Evolutionary conservation across 345 rosid genomes (phyloP).

Genomic region (Syzygium grande): DNA sequence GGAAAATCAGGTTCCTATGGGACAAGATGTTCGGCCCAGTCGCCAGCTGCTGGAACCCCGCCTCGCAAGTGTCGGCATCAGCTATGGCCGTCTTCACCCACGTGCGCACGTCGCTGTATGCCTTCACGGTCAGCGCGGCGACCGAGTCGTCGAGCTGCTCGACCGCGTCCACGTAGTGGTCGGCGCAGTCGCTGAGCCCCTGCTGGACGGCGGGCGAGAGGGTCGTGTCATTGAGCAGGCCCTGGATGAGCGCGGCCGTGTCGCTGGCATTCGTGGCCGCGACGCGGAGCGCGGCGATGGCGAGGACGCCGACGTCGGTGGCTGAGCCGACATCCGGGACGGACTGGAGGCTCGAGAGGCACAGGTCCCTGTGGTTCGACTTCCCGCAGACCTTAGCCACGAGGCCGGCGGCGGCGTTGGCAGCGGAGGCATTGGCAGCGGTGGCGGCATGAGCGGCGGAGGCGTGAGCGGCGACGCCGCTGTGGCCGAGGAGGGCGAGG

Average conservation of each 20-base stretch:
- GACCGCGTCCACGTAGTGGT: slow-evolving; percentile 40
- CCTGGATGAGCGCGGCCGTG: slow-evolving; percentile 24
- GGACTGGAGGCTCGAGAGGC: slow-evolving; percentile 33
- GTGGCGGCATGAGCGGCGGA: too few relatives aligned
- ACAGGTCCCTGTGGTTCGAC: slow-evolving; percentile 28
- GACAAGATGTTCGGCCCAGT: slow-evolving; percentile 9
- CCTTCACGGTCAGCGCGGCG: slow-evolving; percentile 34
- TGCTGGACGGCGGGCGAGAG: slow-evolving; percentile 46
- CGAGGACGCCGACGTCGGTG: slow-evolving; percentile 34
- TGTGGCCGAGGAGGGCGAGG: not conserved
- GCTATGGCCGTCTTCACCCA: slow-evolving; percentile 42
- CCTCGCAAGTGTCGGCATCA: slow-evolving; percentile 33
- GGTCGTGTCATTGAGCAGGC: not conserved
- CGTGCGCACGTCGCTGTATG: slow-evolving; percentile 17
- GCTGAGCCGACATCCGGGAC: slow-evolving; percentile 20
- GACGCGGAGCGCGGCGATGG: slow-evolving; percentile 33
- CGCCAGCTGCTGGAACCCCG: slow-evolving; percentile 10
- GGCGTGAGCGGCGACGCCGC: not conserved
- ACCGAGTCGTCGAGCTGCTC: slow-evolving; percentile 54
- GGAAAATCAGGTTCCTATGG: slow-evolving; percentile 22
- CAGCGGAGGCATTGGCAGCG: not conserved
- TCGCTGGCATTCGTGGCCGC: slow-evolving; percentile 39
- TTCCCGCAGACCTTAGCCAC: slow-evolving; percentile 26
- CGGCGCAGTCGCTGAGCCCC: slow-evolving; percentile 48
- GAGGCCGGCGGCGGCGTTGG: not conserved